Percentiles rank a stretch among this genome's conserved stretches.
These are phyloP conservation scores for Lophiostoma macrostomum DNA, from an alignment of 495 filamentous ascomycete genomes.

Conservation along the genomic window DNA sequence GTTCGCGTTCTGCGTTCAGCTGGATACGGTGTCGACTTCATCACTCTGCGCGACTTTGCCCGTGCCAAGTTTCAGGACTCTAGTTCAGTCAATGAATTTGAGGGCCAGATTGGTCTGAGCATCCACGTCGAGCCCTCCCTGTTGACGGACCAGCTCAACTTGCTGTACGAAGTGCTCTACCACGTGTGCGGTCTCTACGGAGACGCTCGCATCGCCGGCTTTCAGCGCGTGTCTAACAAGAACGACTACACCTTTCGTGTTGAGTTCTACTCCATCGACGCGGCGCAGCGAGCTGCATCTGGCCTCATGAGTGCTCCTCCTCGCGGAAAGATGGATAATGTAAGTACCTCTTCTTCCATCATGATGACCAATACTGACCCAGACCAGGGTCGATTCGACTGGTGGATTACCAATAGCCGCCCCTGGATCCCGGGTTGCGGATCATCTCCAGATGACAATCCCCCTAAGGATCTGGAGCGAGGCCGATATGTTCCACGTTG, in stretches of 20 bases:
- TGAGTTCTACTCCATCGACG: slow-evolving; percentile 20
- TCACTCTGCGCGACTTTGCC: slow-evolving; percentile 4
- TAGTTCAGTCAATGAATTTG: slow-evolving; percentile 2
- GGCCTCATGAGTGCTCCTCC: background rate
- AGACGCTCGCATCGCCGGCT: background rate
- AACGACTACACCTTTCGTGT: slow-evolving; percentile 9
- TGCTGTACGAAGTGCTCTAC: background rate
- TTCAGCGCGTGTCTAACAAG: background rate
- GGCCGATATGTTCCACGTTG: background rate
- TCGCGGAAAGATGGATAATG: background rate
- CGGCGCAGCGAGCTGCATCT: slow-evolving; percentile 3
- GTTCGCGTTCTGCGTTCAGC: background rate
- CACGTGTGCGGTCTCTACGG: background rate
- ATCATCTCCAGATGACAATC: no score
- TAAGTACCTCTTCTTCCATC: background rate
- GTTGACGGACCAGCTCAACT: background rate
- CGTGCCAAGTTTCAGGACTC: slow-evolving; percentile 12
- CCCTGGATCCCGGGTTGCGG: no score
- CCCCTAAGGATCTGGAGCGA: no score
- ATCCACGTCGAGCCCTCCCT: background rate
- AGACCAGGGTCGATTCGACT: no score
- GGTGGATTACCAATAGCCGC: no score
- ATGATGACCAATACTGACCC: no score
- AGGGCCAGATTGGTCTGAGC: slow-evolving; percentile 17
- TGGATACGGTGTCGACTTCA: background rate